Percentiles rank a stretch among this genome's conserved stretches.
Conservation (phyloP, 352 stramenopile genomes). For the Pythium grandisporangium region DNA sequence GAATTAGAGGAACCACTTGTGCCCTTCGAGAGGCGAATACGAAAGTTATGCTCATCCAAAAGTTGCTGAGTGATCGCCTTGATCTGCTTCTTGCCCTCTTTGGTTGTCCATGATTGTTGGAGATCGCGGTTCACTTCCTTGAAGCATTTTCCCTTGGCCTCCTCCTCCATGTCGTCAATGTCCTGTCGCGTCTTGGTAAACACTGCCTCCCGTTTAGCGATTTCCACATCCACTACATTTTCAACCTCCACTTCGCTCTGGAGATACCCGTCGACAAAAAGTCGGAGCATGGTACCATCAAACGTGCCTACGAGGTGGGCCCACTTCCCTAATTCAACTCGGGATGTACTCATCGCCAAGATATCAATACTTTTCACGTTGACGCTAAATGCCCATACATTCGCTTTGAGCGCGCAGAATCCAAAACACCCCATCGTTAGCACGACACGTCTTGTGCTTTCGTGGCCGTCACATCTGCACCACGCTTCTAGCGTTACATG, state of each 20-base stretch:
- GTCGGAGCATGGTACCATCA: slow-evolving; percentile 74
- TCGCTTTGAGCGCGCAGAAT: slow-evolving; percentile 56
- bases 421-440: slow-evolving; percentile 68
- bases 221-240: slow-evolving; percentile 54
- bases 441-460: slow-evolving; percentile 60
- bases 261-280: slow-evolving; percentile 76
- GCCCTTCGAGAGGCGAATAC: slow-evolving; percentile 48
- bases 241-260: slow-evolving; percentile 69
- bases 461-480: slow-evolving; percentile 57
- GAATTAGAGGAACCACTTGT: slow-evolving; percentile 1
- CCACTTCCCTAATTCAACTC: slow-evolving; percentile 65
- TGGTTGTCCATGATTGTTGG: slow-evolving; percentile 51
- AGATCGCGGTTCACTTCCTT: slow-evolving; percentile 65
- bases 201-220: slow-evolving; percentile 48
- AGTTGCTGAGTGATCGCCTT: slow-evolving; percentile 56
- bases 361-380: slow-evolving; percentile 79
- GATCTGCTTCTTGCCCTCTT: slow-evolving; percentile 64
- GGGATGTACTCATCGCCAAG: slow-evolving; percentile 30
- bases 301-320: slow-evolving; percentile 84
- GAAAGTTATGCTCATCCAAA: slow-evolving; percentile 81
- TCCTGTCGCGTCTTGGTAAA: slow-evolving; percentile 69
- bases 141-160: slow-evolving; percentile 59
- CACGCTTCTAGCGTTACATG: slow-evolving; percentile 73
- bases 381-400: slow-evolving; percentile 74
- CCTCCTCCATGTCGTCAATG: slow-evolving; percentile 67